These are phyloP conservation scores for Fusarium continuum DNA, from an alignment of 2,329 filamentous ascomycete genomes.

Conservation along the genomic window DNA sequence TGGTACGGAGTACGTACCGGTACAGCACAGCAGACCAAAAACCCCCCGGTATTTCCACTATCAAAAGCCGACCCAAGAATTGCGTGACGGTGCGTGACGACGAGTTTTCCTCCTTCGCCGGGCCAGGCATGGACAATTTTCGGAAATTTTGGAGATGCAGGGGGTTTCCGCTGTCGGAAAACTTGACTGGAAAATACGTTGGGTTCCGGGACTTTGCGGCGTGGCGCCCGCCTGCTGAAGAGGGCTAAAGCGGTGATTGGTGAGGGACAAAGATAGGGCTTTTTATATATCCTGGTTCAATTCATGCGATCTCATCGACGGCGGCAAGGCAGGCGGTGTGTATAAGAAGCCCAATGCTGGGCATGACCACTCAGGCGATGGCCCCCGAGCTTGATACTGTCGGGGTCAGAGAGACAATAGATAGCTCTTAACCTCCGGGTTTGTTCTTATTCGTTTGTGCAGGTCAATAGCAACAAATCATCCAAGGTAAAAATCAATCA, in stretches of 20 bases:
- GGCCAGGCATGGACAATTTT: background rate
- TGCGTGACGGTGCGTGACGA: slow-evolving; percentile 6
- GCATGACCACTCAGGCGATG: no score
- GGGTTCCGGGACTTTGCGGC: background rate
- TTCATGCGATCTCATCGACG: no score
- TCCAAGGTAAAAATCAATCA: background rate
- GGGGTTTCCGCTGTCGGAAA: background rate
- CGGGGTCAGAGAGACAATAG: no score
- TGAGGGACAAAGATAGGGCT: background rate
- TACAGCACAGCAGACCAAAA: no score
- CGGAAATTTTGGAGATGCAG: background rate
- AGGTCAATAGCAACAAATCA: background rate
- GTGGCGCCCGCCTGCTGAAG: background rate
- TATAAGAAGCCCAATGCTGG: no score
- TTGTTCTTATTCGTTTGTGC: no score
- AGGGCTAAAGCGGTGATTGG: background rate
- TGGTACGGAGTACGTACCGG: no score
- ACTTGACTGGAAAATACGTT: background rate
- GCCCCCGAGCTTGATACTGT: no score
- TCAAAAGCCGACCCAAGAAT: background rate
- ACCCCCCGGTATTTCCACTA: no score
- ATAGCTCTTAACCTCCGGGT: no score
- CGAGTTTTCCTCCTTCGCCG: no score
- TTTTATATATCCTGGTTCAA: background rate
- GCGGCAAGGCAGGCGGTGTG: no score